phyloP scores from a whole-genome alignment of 495 filamentous ascomycete genomes.

The Aspergillus cavernicola region DNA sequence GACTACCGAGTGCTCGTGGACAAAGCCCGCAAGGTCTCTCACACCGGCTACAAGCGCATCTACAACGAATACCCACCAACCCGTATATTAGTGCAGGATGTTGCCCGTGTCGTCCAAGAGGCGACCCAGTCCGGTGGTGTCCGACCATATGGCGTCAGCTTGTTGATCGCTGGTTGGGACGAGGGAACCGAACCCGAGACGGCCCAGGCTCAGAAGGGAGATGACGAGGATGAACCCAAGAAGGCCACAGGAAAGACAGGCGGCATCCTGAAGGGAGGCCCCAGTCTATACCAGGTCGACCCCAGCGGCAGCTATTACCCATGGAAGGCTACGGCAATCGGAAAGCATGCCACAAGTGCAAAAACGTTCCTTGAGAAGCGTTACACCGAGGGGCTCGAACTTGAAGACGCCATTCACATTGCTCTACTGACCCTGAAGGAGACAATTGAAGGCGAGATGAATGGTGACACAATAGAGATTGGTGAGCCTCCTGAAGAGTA shows the following conservation, averaged over 20 bases:
- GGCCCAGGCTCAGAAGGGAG: slow-evolving; percentile 45
- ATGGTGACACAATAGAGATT: slow-evolving; percentile 97
- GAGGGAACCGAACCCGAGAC: slow-evolving; percentile 86
- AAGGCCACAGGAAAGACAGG: slow-evolving; percentile 82
- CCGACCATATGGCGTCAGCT: slow-evolving; percentile 92
- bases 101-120: slow-evolving; percentile 97
- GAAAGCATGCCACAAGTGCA: slow-evolving; percentile 94
- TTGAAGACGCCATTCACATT: slow-evolving; percentile 99
- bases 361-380: slow-evolving; percentile 99
- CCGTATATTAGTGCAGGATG: slow-evolving; percentile 96
- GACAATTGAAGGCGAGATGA: slow-evolving; percentile 99
- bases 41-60: slow-evolving; percentile 98
- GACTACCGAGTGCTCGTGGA: slow-evolving; percentile 98
- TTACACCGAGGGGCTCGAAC: slow-evolving; percentile 93
- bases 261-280: slow-evolving; percentile 91
- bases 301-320: slow-evolving; percentile 96
- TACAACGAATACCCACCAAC: slow-evolving; percentile 99
- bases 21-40: slow-evolving; percentile 96
- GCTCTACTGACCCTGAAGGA: slow-evolving; percentile 96
- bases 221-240: slow-evolving; percentile 56
- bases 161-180: slow-evolving; percentile 97
- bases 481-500: slow-evolving; percentile 50
- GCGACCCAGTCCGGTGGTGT: slow-evolving; percentile 97
- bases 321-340: slow-evolving; percentile 99
- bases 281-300: slow-evolving; percentile 97